Evolutionary conservation across 257 asterid species (phyloP).

Genomic region (Galeopsis tetrahit): DNA sequence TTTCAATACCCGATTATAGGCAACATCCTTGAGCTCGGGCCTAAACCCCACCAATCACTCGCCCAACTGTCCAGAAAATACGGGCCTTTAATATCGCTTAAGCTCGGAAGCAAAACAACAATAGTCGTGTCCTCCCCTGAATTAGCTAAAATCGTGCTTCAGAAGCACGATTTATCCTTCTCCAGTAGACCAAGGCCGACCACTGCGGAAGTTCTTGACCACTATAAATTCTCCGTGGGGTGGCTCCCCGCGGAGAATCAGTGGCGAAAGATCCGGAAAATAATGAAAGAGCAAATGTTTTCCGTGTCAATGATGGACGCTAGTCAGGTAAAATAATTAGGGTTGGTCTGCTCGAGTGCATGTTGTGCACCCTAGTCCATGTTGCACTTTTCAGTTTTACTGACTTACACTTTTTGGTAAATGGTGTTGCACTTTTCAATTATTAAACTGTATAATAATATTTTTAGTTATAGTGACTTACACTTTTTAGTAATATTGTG

Average conservation of each 20-base stretch:
- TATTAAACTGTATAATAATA: too few species aligned
- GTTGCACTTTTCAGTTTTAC: too few species aligned
- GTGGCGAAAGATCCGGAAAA: constrained; percentile 46
- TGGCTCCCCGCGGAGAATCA: constrained; percentile 43
- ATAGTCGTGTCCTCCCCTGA: constrained; percentile 33
- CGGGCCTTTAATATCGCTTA: constrained; percentile 34
- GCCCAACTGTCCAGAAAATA: constrained; percentile 19
- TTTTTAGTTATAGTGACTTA: too few species aligned
- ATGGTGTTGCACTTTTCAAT: too few species aligned
- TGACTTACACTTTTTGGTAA: too few species aligned
- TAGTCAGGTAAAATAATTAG: constrained; percentile 20
- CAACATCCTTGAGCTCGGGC: constrained; percentile 29
- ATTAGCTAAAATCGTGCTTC: constrained; percentile 21
- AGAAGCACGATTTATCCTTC: constrained; percentile 10
- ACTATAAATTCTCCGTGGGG: constrained; percentile 35
- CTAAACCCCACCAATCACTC: constrained; percentile 38
- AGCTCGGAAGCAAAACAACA: constrained; percentile 31
- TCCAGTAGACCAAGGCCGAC: neutral
- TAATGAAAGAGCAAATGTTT: constrained; percentile 47
- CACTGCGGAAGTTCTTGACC: constrained; percentile 6
- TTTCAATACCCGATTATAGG: constrained; percentile 24
- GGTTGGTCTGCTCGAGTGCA: too few species aligned
- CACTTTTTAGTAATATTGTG: too few species aligned
- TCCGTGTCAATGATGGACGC: constrained; percentile 43
- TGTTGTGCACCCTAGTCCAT: too few species aligned